These are phyloP conservation scores for Erodium moschatum DNA, from an alignment of 441 rosid species.

Conservation along the genomic window DNA sequence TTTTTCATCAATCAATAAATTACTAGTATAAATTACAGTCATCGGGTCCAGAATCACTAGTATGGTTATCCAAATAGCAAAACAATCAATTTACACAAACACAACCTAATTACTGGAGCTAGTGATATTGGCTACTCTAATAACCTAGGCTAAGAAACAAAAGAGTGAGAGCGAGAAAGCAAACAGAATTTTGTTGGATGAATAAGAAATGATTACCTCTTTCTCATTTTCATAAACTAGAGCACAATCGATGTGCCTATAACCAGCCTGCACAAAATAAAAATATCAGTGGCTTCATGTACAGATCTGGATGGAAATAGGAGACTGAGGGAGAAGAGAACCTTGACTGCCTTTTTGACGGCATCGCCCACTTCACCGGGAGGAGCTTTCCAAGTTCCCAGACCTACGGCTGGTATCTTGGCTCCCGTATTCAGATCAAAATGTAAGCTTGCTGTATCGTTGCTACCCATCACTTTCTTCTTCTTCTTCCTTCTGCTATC, in stretches of 20 bases:
- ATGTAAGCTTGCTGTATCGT: slow-evolving; percentile 8
- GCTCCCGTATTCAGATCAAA: slow-evolving; percentile 47
- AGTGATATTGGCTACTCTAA: too few relatives aligned
- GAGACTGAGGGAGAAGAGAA: slow-evolving; percentile 11
- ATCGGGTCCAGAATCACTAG: too few relatives aligned
- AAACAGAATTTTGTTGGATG: too few relatives aligned
- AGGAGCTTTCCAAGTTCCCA: slow-evolving; percentile 48
- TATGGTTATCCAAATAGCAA: too few relatives aligned
- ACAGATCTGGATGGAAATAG: not conserved
- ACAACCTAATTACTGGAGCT: too few relatives aligned
- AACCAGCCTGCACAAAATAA: slow-evolving; percentile 34
- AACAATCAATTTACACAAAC: too few relatives aligned
- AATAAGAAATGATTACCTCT: slow-evolving; percentile 23
- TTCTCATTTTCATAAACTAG: slow-evolving; percentile 35
- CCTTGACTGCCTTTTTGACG: slow-evolving; percentile 36
- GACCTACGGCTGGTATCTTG: slow-evolving; percentile 42
- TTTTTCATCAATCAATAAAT: not conserved
- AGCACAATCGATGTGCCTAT: slow-evolving; percentile 39
- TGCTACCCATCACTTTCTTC: not conserved
- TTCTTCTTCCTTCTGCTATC: not conserved
- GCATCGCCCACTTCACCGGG: slow-evolving; percentile 38
- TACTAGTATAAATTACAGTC: too few relatives aligned
- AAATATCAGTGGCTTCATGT: not conserved
- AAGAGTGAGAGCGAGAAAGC: too few relatives aligned
- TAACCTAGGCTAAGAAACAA: too few relatives aligned